A percentile compares a stretch with the other conserved stretches of the same genome.
phyloP scores from a whole-genome alignment of 2,329 filamentous ascomycete genomes.

The Fusarium falciforme region DNA sequence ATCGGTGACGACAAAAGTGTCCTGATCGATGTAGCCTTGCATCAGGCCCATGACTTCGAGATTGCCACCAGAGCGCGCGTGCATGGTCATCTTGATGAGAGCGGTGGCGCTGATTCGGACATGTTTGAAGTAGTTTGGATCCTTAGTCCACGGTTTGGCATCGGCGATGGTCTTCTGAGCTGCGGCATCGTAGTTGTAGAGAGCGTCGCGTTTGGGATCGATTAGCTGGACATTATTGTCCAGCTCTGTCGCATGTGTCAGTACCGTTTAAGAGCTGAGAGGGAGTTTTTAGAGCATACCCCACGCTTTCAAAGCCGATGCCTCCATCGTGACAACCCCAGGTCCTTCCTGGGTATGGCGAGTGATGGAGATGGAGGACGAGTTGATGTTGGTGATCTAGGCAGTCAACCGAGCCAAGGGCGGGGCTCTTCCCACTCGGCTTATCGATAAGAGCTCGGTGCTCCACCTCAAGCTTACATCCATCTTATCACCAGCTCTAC shows the following conservation, averaged over 20 bases:
- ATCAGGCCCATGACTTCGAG: conserved; percentile 98
- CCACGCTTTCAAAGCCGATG: conserved; percentile 48
- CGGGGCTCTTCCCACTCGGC: background rate
- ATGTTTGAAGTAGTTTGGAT: conserved; percentile 90
- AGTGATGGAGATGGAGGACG: conserved; percentile 27
- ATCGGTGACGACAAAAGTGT: conserved; percentile 92
- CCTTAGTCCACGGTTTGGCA: conserved; percentile 78
- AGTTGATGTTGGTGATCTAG: conserved; percentile 30
- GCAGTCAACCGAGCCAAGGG: conserved; percentile 4
- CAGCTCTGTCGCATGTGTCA: conserved; percentile 70
- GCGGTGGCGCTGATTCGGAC: conserved; percentile 95
- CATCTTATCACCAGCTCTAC: background rate
- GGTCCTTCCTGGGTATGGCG: conserved; percentile 19
- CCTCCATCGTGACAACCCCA: conserved; percentile 43
- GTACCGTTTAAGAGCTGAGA: background rate
- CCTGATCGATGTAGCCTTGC: conserved; percentile 90
- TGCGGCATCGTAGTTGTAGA: conserved; percentile 83
- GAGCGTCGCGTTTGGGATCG: conserved; percentile 87
- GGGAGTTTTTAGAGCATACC: conserved; percentile 20
- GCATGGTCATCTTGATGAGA: conserved; percentile 99
- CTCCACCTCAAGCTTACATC: background rate
- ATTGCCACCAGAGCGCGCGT: conserved; percentile 91
- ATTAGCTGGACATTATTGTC: conserved; percentile 88
- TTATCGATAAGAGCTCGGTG: conserved; percentile 45
- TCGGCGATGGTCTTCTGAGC: conserved; percentile 75